Percentiles rank a stretch among this genome's conserved stretches.
phyloP scores from a whole-genome alignment of 768 basidiomycete species.

The Mrakia hoshinonis region DNA sequence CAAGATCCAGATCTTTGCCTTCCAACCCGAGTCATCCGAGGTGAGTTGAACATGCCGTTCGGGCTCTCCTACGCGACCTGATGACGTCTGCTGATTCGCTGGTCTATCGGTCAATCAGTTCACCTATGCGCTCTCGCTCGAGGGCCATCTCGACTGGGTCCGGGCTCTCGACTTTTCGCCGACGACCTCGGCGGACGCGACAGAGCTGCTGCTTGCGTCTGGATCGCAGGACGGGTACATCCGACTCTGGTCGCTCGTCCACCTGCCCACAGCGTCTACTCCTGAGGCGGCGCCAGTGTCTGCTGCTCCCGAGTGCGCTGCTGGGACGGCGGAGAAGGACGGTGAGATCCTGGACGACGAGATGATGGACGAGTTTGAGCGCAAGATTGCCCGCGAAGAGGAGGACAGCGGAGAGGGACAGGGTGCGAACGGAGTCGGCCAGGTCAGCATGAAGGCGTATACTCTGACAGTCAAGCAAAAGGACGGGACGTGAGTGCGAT shows the following conservation, averaged over 20 bases:
- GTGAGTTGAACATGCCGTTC: slow-evolving; percentile 43
- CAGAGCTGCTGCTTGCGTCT: slow-evolving; percentile 67
- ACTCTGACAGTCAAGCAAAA: slow-evolving; percentile 55
- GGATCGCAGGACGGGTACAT: slow-evolving; percentile 93
- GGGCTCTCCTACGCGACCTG: slow-evolving; percentile 2
- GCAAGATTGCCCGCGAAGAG: slow-evolving; percentile 14
- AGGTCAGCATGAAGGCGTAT: slow-evolving; percentile 83
- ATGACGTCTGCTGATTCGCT: slow-evolving; percentile 2
- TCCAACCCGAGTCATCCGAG: slow-evolving; percentile 46
- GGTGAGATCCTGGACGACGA: slow-evolving; percentile 52
- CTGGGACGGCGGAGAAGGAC: slow-evolving; percentile 29
- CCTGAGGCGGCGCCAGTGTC: slow-evolving; percentile 29
- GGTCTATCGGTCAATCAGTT: slow-evolving; percentile 48
- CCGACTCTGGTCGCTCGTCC: slow-evolving; percentile 78
- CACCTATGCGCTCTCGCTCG: slow-evolving; percentile 44
- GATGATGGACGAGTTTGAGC: slow-evolving; percentile 75
- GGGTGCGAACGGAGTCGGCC: slow-evolving; percentile 44
- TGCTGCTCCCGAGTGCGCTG: slow-evolving; percentile 25
- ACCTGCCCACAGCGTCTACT: slow-evolving; percentile 35
- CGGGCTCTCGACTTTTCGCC: slow-evolving; percentile 61
- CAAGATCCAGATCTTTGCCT: slow-evolving; percentile 67
- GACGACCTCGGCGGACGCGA: slow-evolving; percentile 41
- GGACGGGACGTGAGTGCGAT: slow-evolving; percentile 8
- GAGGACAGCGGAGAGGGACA: slow-evolving; percentile 42
- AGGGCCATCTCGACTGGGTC: slow-evolving; percentile 95